Conservation (phyloP, 2,329 filamentous ascomycete genomes). For the Colletotrichum eleusines region DNA sequence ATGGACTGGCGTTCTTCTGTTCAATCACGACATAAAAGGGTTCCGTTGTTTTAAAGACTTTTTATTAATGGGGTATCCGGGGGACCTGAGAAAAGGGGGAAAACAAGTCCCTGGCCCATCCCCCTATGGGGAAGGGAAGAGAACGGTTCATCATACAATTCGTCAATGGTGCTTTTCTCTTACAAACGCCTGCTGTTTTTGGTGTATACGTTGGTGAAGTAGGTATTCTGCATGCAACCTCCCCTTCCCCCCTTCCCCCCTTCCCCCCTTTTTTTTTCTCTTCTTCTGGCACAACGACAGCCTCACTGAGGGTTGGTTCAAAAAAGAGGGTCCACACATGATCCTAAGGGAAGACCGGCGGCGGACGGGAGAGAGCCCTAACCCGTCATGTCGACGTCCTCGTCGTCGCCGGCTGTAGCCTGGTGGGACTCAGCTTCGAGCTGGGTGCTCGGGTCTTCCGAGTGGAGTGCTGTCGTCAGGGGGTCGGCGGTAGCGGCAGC, state of each 20-base stretch:
- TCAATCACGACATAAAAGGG: conserved; percentile 13
- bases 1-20: conserved; percentile 33
- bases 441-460: conserved; percentile 64
- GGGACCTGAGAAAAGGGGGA: neutral
- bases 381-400: conserved; percentile 71
- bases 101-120: neutral
- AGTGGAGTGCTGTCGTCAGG: conserved; percentile 35
- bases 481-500: conserved; percentile 12
- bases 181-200: neutral
- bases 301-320: too few species aligned
- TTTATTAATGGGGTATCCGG: neutral
- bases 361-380: conserved; percentile 47
- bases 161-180: conserved; percentile 9
- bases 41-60: conserved; percentile 5
- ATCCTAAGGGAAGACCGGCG: neutral
- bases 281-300: neutral
- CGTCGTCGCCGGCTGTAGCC: conserved; percentile 55
- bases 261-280: neutral
- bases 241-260: too few species aligned
- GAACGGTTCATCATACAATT: conserved; percentile 28
- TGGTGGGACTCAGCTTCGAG: conserved; percentile 68
- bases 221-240: neutral
- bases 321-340: neutral
- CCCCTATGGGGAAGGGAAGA: neutral
- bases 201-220: neutral